These are phyloP conservation scores for Phaeosphaeriaceae sp. DNA, from an alignment of 2,329 filamentous ascomycete genomes.

Conservation along the genomic window DNA sequence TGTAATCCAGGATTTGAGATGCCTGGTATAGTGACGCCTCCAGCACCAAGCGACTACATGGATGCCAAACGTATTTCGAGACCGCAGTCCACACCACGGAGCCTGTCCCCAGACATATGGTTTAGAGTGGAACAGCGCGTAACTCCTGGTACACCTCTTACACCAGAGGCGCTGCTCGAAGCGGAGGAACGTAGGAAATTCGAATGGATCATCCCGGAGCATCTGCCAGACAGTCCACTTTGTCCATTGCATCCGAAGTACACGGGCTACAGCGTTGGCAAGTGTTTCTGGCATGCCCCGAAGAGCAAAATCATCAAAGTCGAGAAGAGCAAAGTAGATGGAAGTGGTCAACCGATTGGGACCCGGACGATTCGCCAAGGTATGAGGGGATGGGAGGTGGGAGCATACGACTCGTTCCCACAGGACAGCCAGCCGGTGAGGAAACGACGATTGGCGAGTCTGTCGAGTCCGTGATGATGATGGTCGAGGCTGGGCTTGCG, in stretches of 20 bases:
- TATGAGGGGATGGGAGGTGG: conserved; percentile 9
- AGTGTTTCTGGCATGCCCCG: conserved; percentile 52
- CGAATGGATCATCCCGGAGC: conserved; percentile 53
- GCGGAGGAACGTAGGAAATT: conserved; percentile 42
- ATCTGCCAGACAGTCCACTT: conserved; percentile 52
- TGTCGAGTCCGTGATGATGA: conserved; percentile 16
- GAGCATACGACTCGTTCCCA: conserved; percentile 2
- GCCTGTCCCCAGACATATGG: conserved; percentile 4
- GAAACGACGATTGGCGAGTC: conserved; percentile 26
- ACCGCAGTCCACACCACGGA: not conserved
- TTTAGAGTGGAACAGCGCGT: conserved; percentile 3
- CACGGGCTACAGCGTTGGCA: conserved; percentile 43
- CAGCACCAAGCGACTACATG: conserved; percentile 13
- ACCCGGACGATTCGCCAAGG: not conserved
- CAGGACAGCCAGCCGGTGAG: conserved; percentile 5
- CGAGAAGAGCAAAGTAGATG: conserved; percentile 1
- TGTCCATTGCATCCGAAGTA: conserved; percentile 54
- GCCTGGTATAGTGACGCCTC: conserved; percentile 4
- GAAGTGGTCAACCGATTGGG: not conserved
- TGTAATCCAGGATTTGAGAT: conserved; percentile 9
- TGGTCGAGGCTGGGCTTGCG: not conserved
- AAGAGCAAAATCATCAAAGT: conserved; percentile 3
- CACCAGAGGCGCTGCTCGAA: conserved; percentile 15
- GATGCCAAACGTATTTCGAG: conserved; percentile 6
- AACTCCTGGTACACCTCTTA: conserved; percentile 2